Conservation (phyloP, 208 protist species). For the Vickermania ingenoplastis region DNA sequence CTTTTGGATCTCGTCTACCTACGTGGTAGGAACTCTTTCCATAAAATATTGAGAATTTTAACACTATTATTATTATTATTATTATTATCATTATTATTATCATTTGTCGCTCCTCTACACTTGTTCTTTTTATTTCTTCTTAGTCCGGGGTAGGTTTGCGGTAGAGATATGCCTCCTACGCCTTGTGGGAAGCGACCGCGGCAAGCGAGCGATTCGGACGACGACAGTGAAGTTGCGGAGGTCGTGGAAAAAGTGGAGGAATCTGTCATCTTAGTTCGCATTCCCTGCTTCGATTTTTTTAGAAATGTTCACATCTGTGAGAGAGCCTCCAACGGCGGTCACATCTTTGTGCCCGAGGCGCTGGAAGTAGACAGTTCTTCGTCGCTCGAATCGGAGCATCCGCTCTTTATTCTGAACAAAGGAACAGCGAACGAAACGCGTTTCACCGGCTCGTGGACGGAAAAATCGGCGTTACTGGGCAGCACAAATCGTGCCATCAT, state of each 20-base stretch:
- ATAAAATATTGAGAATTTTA: too few relatives aligned
- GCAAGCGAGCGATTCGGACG: too few relatives aligned
- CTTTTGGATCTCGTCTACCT: too few relatives aligned
- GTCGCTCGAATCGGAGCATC: constrained; percentile 28
- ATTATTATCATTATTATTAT: constrained; percentile 10
- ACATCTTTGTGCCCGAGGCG: constrained; percentile 20
- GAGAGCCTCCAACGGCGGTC: neutral
- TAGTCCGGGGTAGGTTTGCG: too few relatives aligned
- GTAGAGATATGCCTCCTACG: too few relatives aligned
- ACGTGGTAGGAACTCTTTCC: too few relatives aligned
- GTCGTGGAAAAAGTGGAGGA: constrained; percentile 35
- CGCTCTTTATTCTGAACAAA: constrained; percentile 31
- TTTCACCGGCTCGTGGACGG: constrained; percentile 56
- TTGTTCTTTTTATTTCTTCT: too few relatives aligned
- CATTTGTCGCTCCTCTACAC: constrained; percentile 1
- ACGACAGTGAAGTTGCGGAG: constrained; percentile 22
- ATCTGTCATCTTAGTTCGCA: constrained; percentile 41
- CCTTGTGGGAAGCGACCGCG: neutral
- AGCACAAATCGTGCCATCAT: constrained; percentile 29
- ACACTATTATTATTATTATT: constrained; percentile 1
- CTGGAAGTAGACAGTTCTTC: constrained; percentile 28
- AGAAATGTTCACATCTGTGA: constrained; percentile 68
- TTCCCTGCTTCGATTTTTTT: constrained; percentile 81
- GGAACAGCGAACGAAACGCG: constrained; percentile 25
- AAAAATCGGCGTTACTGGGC: constrained; percentile 6